Conservation (phyloP, 2,329 filamentous ascomycete species). For the Fusarium cyanostomum region DNA sequence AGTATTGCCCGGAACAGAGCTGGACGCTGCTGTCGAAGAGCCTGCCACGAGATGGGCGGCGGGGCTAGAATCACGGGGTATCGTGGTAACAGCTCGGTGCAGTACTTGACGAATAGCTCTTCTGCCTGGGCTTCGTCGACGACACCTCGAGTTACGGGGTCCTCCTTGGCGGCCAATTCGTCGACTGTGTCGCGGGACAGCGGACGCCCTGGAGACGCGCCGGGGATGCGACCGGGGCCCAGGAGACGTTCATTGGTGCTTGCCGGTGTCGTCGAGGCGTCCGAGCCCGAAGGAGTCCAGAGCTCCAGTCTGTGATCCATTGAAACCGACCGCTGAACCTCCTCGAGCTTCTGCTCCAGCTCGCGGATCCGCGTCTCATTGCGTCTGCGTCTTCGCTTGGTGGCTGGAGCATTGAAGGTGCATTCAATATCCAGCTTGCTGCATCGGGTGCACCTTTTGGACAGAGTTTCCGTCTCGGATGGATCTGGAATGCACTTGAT, state of each 20-base stretch:
- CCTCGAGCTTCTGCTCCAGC: conserved; percentile 18
- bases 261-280: background rate
- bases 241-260: background rate
- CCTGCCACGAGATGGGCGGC: background rate
- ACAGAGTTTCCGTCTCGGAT: background rate
- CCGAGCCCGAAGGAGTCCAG: background rate
- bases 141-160: conserved; percentile 11
- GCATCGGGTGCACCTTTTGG: conserved; percentile 11
- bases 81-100: background rate
- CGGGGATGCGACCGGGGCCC: background rate
- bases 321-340: conserved; percentile 3
- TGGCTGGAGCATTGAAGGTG: conserved; percentile 12
- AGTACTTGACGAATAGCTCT: conserved; percentile 10
- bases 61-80: conserved; percentile 16
- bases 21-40: background rate
- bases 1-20: conserved; percentile 20
- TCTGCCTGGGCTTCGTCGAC: background rate
- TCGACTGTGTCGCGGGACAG: background rate
- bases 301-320: background rate
- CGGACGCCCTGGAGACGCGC: background rate
- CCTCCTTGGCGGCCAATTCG: background rate
- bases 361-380: conserved; percentile 25
- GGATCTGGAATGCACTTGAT: conserved; percentile 11
- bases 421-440: conserved; percentile 17
- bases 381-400: conserved; percentile 13